Evolutionary conservation across 306 rosid species (phyloP).

Genomic region (Inga oerstediana): DNA sequence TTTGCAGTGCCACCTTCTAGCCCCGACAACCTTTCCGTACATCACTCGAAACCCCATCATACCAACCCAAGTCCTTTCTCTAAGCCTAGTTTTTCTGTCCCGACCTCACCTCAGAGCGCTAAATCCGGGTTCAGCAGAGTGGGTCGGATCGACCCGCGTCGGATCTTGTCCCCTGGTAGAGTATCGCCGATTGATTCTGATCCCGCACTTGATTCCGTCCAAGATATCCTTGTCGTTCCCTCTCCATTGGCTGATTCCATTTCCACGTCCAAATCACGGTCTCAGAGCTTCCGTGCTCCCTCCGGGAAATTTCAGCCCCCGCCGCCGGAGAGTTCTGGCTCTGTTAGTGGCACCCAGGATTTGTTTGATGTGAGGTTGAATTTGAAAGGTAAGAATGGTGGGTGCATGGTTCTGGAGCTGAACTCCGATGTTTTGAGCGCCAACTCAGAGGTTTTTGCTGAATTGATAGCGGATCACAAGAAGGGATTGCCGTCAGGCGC

Average conservation of each 20-base stretch:
- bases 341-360: constrained; percentile 38
- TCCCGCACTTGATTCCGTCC: constrained; percentile 40
- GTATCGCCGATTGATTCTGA: constrained; percentile 84
- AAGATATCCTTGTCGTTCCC: constrained; percentile 34
- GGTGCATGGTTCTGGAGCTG: constrained; percentile 74
- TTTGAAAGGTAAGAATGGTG: constrained; percentile 82
- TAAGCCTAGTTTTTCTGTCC: constrained; percentile 56
- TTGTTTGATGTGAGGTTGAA: constrained; percentile 79
- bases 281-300: constrained; percentile 64
- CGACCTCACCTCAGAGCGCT: constrained; percentile 72
- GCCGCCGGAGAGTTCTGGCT: not conserved
- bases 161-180: constrained; percentile 92
- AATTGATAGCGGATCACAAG: constrained; percentile 53
- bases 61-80: constrained; percentile 41
- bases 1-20: constrained; percentile 78
- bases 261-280: constrained; percentile 39
- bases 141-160: constrained; percentile 80
- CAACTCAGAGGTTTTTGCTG: constrained; percentile 77
- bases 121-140: constrained; percentile 64
- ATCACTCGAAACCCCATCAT: constrained; percentile 43
- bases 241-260: constrained; percentile 40
- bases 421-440: constrained; percentile 69
- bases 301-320: constrained; percentile 25
- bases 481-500: constrained; percentile 35
- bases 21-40: constrained; percentile 58